A percentile compares a stretch with the other conserved stretches of the same genome.
Evolutionary conservation across 306 rosid genomes (phyloP).

Genomic region (Psophocarpus tetragonolobus): DNA sequence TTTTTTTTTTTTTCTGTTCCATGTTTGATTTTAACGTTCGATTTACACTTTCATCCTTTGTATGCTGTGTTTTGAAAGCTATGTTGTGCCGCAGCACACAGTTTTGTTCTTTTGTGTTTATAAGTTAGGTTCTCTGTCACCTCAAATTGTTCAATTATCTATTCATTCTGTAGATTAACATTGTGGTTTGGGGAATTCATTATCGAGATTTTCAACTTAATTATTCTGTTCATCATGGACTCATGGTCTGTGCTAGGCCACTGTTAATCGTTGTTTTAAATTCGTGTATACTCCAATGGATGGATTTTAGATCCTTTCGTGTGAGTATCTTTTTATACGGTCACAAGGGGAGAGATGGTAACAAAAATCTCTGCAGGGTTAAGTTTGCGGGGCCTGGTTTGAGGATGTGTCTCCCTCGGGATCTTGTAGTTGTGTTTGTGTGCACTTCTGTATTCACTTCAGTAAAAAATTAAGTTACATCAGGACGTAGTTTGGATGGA

Average conservation of each 20-base stretch:
- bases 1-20: not conserved
- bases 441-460: not conserved
- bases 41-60: not conserved
- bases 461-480: not conserved
- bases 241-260: not conserved
- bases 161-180: not conserved
- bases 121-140: not conserved
- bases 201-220: not conserved
- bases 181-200: not conserved
- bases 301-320: not conserved
- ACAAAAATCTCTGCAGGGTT: not conserved
- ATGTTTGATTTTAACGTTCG: not conserved
- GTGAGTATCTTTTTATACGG: not conserved
- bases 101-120: not conserved
- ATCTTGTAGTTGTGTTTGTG: not conserved
- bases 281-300: not conserved
- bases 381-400: not conserved
- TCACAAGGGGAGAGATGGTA: not conserved
- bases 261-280: not conserved
- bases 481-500: not conserved
- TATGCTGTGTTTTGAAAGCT: not conserved
- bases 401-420: not conserved
- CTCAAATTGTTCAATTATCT: not conserved
- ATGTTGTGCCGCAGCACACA: not conserved
- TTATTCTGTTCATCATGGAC: not conserved